Percentiles rank a stretch among this genome's conserved stretches.
These are phyloP conservation scores for Sclerotinia trifoliorum DNA, from an alignment of 2,329 filamentous ascomycete species.

Conservation along the genomic window DNA sequence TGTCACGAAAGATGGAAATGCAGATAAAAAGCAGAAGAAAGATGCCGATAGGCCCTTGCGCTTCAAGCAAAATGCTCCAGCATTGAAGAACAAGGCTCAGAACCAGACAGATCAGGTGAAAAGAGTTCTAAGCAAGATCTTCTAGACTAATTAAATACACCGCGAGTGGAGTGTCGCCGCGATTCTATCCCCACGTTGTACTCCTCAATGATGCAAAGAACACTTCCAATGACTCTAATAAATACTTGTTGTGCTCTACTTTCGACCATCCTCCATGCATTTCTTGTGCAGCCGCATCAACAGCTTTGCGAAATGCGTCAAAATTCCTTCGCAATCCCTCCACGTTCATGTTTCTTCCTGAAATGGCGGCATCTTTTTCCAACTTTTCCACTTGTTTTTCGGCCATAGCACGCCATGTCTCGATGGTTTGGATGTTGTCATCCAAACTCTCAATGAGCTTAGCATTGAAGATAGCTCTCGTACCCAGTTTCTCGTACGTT, in stretches of 20 bases:
- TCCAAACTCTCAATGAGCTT: constrained; percentile 6
- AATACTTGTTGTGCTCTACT: neutral
- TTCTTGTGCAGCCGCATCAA: constrained; percentile 16
- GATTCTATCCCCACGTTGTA: neutral
- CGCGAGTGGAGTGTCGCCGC: neutral
- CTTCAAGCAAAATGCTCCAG: constrained; percentile 66
- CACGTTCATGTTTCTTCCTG: neutral
- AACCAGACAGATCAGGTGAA: constrained; percentile 57
- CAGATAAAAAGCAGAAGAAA: constrained; percentile 38
- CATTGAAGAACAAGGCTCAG: constrained; percentile 47
- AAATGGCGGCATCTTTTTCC: constrained; percentile 5
- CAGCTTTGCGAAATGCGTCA: constrained; percentile 4
- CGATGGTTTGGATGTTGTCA: constrained; percentile 17
- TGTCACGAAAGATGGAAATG: constrained; percentile 31
- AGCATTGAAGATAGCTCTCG: neutral
- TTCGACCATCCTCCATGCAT: constrained; percentile 2
- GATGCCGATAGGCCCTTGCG: constrained; percentile 46
- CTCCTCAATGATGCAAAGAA: constrained; percentile 15
- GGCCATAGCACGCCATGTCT: constrained; percentile 16
- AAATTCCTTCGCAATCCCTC: constrained; percentile 11
- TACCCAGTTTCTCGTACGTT: constrained; percentile 1
- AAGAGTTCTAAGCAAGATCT: constrained; percentile 64
- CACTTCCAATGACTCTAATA: constrained; percentile 6
- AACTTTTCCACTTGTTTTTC: constrained; percentile 13
- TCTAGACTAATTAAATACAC: constrained; percentile 43